Conservation (phyloP, 306 rosid species). For the apple (Malus domestica) region DNA sequence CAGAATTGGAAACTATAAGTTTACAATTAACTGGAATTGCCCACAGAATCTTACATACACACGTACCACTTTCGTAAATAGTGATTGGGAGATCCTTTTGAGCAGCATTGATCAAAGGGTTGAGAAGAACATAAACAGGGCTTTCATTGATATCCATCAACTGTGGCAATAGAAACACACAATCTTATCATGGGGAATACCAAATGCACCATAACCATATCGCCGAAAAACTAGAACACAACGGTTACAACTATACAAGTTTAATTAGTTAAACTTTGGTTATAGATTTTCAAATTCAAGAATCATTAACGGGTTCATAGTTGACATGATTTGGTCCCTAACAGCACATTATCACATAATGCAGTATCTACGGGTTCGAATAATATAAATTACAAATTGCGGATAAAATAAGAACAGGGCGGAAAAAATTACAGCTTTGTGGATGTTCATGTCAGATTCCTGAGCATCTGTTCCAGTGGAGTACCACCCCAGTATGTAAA, state of each 20-base stretch:
- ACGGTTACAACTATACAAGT: not conserved
- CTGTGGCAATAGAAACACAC: slow-evolving; percentile 35
- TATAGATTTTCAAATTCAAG: not conserved
- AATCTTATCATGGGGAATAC: not conserved
- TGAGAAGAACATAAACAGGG: slow-evolving; percentile 89
- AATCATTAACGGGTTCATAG: not conserved
- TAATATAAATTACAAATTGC: not conserved
- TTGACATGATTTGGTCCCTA: not conserved
- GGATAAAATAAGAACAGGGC: not conserved
- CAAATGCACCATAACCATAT: not conserved
- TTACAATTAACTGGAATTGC: not conserved
- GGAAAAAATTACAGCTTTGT: slow-evolving; percentile 52
- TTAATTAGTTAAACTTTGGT: not conserved
- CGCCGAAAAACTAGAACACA: not conserved
- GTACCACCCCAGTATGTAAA: slow-evolving; percentile 94
- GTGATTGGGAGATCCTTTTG: slow-evolving; percentile 93
- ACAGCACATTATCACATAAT: not conserved
- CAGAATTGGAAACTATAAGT: not conserved
- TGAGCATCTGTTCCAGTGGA: slow-evolving; percentile 85
- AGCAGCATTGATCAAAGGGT: slow-evolving; percentile 77
- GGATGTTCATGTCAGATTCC: slow-evolving; percentile 88
- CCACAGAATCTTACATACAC: slow-evolving; percentile 11
- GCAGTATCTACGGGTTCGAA: not conserved
- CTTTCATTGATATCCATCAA: slow-evolving; percentile 94
- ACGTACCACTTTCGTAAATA: slow-evolving; percentile 81